A percentile compares a stretch with the other conserved stretches of the same genome.
Evolutionary conservation across 2,329 filamentous ascomycete genomes (phyloP).

Genomic region (Mariannaea elegans): DNA sequence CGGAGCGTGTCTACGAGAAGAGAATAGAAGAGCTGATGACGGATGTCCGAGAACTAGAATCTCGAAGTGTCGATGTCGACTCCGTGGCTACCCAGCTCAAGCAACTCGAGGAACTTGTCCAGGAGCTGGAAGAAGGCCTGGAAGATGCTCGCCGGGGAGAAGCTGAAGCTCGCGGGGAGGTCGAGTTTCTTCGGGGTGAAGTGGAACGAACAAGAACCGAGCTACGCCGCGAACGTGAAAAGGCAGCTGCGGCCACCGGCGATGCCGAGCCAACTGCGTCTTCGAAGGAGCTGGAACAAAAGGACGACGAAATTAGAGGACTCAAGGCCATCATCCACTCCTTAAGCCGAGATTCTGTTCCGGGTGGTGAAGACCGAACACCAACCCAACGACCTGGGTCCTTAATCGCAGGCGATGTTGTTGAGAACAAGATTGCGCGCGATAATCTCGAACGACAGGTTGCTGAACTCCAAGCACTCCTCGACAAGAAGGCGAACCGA

Average conservation of each 20-base stretch:
- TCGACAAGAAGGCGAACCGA: slow-evolving; percentile 75
- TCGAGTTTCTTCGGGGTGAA: slow-evolving; percentile 93
- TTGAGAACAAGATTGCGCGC: slow-evolving; percentile 45
- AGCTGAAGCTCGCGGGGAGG: slow-evolving; percentile 93
- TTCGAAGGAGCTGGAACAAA: slow-evolving; percentile 85
- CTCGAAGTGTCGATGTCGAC: slow-evolving; percentile 88
- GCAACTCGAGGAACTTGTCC: slow-evolving; percentile 93
- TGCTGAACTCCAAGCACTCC: slow-evolving; percentile 75
- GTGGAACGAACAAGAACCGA: slow-evolving; percentile 92
- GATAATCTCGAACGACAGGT: slow-evolving; percentile 84
- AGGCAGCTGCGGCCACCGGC: slow-evolving; percentile 58
- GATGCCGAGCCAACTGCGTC: slow-evolving; percentile 55
- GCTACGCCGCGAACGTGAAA: slow-evolving; percentile 86
- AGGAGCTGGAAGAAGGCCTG: slow-evolving; percentile 94
- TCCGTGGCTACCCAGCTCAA: slow-evolving; percentile 91
- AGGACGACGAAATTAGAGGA: slow-evolving; percentile 96
- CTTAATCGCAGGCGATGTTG: slow-evolving; percentile 44
- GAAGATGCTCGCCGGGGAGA: slow-evolving; percentile 95
- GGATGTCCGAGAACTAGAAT: slow-evolving; percentile 84
- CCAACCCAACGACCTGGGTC: slow-evolving; percentile 45
- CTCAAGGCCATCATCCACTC: slow-evolving; percentile 98
- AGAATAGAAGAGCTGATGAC: slow-evolving; percentile 86
- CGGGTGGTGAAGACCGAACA: slow-evolving; percentile 47
- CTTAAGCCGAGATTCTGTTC: slow-evolving; percentile 79
- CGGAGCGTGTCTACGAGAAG: slow-evolving; percentile 93